Evolutionary conservation across 257 asterid genomes (phyloP).

Genomic region (Eustoma russellianum): DNA sequence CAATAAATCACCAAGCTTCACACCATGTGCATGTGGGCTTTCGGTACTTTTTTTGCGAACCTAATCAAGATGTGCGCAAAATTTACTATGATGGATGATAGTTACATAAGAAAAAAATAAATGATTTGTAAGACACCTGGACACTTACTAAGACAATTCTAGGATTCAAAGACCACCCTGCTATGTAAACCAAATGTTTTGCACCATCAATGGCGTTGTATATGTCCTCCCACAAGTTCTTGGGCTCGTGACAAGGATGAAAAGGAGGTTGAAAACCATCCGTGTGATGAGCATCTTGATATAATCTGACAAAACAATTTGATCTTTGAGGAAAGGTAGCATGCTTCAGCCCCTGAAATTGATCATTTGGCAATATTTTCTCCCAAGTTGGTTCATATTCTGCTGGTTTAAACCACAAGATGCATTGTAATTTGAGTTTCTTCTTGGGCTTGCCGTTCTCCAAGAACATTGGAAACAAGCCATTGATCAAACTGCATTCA

Average conservation of each 20-base stretch:
- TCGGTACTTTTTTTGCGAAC: conserved; percentile 62
- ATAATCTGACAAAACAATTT: conserved; percentile 48
- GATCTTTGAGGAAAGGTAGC: conserved; percentile 60
- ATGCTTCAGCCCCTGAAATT: conserved; percentile 53
- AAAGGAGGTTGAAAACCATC: conserved; percentile 47
- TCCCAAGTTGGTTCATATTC: conserved; percentile 52
- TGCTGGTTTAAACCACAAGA: conserved; percentile 77
- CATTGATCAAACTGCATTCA: conserved; percentile 49
- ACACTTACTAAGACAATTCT: conserved; percentile 46
- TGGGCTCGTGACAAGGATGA: conserved; percentile 28
- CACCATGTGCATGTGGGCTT: conserved; percentile 64
- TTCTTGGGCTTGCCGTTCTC: conserved; percentile 41
- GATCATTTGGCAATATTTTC: conserved; percentile 35
- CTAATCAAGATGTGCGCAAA: conserved; percentile 18
- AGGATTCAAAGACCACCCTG: conserved; percentile 87
- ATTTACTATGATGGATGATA: neutral
- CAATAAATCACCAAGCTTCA: conserved; percentile 67
- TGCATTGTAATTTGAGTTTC: conserved; percentile 46
- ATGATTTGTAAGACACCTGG: neutral
- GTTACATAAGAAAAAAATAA: neutral
- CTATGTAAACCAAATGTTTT: conserved; percentile 71
- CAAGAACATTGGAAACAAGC: conserved; percentile 49
- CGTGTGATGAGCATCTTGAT: conserved; percentile 80
- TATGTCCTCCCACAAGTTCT: conserved; percentile 73
- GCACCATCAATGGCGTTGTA: conserved; percentile 73